Percentiles rank a stretch among this genome's conserved stretches.
Conservation (phyloP, 257 asterid genomes). For the Marsdenia floribunda region DNA sequence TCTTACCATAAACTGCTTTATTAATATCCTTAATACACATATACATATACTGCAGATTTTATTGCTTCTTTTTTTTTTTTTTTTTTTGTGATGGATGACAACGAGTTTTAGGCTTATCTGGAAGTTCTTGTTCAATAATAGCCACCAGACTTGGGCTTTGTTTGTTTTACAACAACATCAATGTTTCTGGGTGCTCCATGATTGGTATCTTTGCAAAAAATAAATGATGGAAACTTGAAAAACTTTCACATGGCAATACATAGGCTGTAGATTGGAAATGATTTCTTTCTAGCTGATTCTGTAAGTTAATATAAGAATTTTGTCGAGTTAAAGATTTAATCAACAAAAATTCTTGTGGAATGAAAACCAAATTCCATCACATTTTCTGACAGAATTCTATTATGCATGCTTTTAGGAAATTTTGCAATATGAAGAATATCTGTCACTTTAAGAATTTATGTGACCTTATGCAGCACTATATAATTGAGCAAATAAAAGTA, state of each 20-base stretch:
- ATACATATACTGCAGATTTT: background rate
- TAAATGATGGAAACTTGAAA: background rate
- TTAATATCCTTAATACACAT: background rate
- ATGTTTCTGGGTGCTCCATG: background rate
- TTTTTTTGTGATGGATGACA: background rate
- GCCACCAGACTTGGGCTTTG: background rate
- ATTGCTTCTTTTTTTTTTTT: too few species aligned
- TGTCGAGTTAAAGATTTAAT: background rate
- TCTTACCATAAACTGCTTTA: background rate
- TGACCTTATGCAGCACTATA: background rate
- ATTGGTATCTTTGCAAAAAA: background rate
- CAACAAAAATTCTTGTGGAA: background rate
- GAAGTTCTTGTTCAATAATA: background rate
- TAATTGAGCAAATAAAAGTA: background rate
- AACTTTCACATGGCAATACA: background rate
- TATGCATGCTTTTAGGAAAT: background rate
- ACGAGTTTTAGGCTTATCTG: background rate
- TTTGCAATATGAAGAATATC: background rate
- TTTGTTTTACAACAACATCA: background rate
- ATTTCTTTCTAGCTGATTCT: background rate
- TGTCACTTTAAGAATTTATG: background rate
- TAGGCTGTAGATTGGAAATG: background rate
- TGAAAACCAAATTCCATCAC: background rate
- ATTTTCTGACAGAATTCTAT: background rate
- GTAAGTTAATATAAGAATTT: background rate